phyloP scores from a whole-genome alignment of 495 filamentous ascomycete genomes.

The Lepidopterella palustris region DNA sequence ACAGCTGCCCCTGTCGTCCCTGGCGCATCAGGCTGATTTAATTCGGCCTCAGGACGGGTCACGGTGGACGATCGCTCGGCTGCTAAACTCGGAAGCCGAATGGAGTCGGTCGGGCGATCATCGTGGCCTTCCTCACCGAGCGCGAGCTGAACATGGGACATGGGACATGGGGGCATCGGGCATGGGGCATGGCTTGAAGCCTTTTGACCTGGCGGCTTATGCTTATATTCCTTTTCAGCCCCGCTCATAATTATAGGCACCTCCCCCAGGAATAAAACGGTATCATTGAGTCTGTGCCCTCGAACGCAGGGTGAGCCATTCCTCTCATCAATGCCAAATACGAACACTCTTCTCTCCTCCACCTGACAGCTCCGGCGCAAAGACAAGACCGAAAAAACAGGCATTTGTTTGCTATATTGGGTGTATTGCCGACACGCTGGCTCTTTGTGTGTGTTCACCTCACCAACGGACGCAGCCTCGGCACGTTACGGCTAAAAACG shows the following conservation, averaged over 20 bases:
- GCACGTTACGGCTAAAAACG: slow-evolving; percentile 17
- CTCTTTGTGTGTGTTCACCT: not conserved
- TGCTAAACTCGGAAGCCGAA: not conserved
- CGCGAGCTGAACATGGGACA: too few relatives aligned
- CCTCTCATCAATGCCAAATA: too few relatives aligned
- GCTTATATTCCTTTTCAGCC: not conserved
- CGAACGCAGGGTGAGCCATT: not conserved
- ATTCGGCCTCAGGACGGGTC: not conserved
- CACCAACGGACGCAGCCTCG: not conserved
- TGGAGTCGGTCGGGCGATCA: too few relatives aligned
- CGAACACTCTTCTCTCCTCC: too few relatives aligned
- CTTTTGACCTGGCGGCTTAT: not conserved
- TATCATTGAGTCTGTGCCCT: too few relatives aligned
- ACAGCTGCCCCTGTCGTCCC: slow-evolving; percentile 10
- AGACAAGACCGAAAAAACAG: too few relatives aligned
- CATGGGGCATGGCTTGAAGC: not conserved
- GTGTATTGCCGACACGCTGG: not conserved
- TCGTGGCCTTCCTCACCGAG: too few relatives aligned
- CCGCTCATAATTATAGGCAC: not conserved
- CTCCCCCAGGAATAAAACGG: too few relatives aligned
- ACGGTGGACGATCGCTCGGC: not conserved
- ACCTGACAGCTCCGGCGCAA: too few relatives aligned
- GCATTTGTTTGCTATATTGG: not conserved
- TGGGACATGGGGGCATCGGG: too few relatives aligned
- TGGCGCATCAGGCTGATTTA: not conserved